phyloP scores from a whole-genome alignment of 257 asterid genomes.

The Primulina tabacum region DNA sequence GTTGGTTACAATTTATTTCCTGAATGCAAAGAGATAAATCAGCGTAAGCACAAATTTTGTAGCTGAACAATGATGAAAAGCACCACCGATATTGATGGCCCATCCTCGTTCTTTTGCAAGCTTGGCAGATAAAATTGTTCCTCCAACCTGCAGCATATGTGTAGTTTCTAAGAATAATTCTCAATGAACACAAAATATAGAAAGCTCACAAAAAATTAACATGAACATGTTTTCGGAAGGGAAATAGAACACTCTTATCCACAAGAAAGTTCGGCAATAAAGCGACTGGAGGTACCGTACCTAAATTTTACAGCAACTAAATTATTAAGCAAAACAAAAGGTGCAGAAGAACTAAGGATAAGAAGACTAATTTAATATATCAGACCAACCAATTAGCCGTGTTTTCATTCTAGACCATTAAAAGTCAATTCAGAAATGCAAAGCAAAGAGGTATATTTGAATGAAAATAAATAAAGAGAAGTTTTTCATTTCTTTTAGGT shows the following conservation, averaged over 20 bases:
- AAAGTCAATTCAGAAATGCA: slow-evolving; percentile 4
- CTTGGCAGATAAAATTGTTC: slow-evolving; percentile 90
- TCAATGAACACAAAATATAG: neutral
- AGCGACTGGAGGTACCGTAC: slow-evolving; percentile 78
- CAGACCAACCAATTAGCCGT: neutral
- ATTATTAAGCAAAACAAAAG: slow-evolving; percentile 12
- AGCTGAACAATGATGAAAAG: slow-evolving; percentile 96
- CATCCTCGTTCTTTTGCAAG: slow-evolving; percentile 94
- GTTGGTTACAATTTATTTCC: slow-evolving; percentile 41
- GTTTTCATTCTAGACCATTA: slow-evolving; percentile 1
- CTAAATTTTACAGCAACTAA: slow-evolving; percentile 29
- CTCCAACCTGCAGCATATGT: slow-evolving; percentile 68
- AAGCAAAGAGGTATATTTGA: neutral
- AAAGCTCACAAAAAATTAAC: neutral
- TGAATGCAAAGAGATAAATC: slow-evolving; percentile 90
- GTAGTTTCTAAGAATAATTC: slow-evolving; percentile 10
- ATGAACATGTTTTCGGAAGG: slow-evolving; percentile 86
- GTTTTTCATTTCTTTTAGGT: neutral
- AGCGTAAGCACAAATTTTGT: slow-evolving; percentile 73
- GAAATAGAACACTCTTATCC: slow-evolving; percentile 67
- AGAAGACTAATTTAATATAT: no score
- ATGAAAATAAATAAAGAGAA: neutral
- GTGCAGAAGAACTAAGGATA: no score
- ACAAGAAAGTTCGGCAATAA: slow-evolving; percentile 75
- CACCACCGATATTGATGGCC: slow-evolving; percentile 97